These are phyloP conservation scores for Fusarium oxysporum DNA, from an alignment of 2,329 filamentous ascomycete species.

Conservation along the genomic window DNA sequence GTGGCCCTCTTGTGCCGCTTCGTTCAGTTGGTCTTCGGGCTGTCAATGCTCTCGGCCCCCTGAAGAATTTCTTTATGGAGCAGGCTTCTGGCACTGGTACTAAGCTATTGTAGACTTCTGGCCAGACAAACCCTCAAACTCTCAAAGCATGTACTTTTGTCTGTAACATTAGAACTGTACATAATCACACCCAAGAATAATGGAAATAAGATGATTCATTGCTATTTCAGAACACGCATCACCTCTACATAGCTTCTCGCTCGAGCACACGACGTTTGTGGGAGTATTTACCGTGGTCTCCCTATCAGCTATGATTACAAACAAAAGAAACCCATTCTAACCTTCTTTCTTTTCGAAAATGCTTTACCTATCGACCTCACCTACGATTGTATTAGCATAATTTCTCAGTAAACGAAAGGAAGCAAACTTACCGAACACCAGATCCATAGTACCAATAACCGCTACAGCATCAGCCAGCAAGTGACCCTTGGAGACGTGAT, in stretches of 20 bases:
- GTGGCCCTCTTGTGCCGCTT: constrained; percentile 82
- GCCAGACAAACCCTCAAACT: background rate
- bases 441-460: constrained; percentile 90
- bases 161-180: constrained; percentile 34
- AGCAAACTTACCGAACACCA: constrained; percentile 80
- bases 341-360: constrained; percentile 45
- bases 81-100: constrained; percentile 68
- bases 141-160: constrained; percentile 15
- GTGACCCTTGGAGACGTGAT: constrained; percentile 92
- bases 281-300: constrained; percentile 54
- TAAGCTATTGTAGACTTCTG: constrained; percentile 53
- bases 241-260: constrained; percentile 44
- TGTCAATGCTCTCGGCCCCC: constrained; percentile 77
- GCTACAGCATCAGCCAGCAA: constrained; percentile 96
- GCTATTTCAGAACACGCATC: constrained; percentile 40
- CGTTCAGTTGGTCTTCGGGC: constrained; percentile 81
- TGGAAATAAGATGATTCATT: constrained; percentile 41
- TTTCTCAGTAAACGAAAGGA: background rate
- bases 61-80: constrained; percentile 91
- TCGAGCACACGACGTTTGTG: constrained; percentile 46
- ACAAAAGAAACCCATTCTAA: constrained; percentile 52
- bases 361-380: constrained; percentile 70
- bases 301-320: constrained; percentile 56
- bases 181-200: constrained; percentile 16
- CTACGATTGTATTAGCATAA: constrained; percentile 58